These are phyloP conservation scores for Crucibulum laeve DNA, from an alignment of 768 basidiomycete genomes.

Conservation along the genomic window DNA sequence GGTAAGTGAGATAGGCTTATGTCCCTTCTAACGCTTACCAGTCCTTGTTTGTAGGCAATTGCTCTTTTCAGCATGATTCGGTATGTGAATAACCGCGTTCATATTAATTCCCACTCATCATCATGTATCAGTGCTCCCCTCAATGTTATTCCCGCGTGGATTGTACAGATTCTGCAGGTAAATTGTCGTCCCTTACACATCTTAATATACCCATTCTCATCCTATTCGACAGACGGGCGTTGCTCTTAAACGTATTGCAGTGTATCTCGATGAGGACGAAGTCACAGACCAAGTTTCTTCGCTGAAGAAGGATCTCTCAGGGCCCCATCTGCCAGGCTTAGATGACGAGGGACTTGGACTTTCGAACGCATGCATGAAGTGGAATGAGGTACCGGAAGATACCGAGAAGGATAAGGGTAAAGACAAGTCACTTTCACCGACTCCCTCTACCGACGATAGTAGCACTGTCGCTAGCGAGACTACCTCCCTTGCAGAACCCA, in stretches of 20 bases:
- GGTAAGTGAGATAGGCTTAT: slow-evolving; percentile 29
- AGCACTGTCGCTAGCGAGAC: slow-evolving; percentile 12
- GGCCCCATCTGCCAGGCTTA: slow-evolving; percentile 21
- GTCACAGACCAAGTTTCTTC: slow-evolving; percentile 64
- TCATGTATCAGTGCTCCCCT: slow-evolving; percentile 48
- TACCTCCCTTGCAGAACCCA: slow-evolving; percentile 17
- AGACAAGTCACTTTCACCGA: slow-evolving; percentile 10
- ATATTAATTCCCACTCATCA: slow-evolving; percentile 1
- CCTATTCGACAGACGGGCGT: slow-evolving; percentile 57
- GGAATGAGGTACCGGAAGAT: slow-evolving; percentile 46
- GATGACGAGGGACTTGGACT: slow-evolving; percentile 47
- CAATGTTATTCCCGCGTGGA: slow-evolving; percentile 76
- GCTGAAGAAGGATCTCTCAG: slow-evolving; percentile 38
- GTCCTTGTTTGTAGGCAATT: slow-evolving; percentile 44
- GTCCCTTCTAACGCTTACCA: background rate
- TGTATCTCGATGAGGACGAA: slow-evolving; percentile 68
- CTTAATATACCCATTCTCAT: too few species aligned
- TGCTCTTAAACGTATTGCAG: slow-evolving; percentile 62
- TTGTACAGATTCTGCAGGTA: slow-evolving; percentile 72
- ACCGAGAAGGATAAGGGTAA: slow-evolving; percentile 19
- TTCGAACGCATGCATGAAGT: slow-evolving; percentile 55
- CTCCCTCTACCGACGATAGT: slow-evolving; percentile 6
- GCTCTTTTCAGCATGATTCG: slow-evolving; percentile 84
- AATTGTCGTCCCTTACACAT: background rate
- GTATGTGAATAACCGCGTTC: slow-evolving; percentile 22